phyloP scores from a whole-genome alignment of 2,329 filamentous ascomycete genomes.

The Anisogramma anomala region DNA sequence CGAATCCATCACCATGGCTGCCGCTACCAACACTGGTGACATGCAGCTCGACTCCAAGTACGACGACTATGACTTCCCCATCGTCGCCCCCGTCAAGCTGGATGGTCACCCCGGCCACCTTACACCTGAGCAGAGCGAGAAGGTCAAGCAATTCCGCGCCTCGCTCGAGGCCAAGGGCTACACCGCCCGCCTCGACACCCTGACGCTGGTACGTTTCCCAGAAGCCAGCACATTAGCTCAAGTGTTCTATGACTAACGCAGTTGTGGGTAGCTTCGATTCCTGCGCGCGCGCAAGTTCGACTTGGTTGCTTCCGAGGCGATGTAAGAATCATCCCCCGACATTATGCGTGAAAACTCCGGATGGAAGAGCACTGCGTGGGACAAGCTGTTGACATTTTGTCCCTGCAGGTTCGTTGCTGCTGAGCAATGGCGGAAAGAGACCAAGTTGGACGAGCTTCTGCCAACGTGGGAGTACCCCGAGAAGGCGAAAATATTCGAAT shows the following conservation, averaged over 20 bases:
- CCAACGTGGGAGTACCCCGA: slow-evolving; percentile 78
- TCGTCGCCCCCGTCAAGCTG: slow-evolving; percentile 55
- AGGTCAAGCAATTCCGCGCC: slow-evolving; percentile 73
- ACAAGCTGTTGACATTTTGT: slow-evolving; percentile 2
- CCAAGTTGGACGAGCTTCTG: slow-evolving; percentile 70
- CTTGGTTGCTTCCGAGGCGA: slow-evolving; percentile 69
- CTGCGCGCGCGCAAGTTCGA: slow-evolving; percentile 93
- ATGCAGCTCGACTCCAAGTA: slow-evolving; percentile 75
- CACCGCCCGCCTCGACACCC: slow-evolving; percentile 76
- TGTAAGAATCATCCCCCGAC: slow-evolving; percentile 47
- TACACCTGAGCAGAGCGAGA: slow-evolving; percentile 75
- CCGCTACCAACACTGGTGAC: slow-evolving; percentile 19
- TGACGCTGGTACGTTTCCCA: slow-evolving; percentile 61
- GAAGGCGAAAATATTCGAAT: slow-evolving; percentile 72
- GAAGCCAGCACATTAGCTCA: too few relatives aligned
- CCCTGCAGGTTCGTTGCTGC: slow-evolving; percentile 68
- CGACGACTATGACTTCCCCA: slow-evolving; percentile 91
- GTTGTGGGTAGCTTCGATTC: slow-evolving; percentile 58
- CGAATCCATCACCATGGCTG: slow-evolving; percentile 17
- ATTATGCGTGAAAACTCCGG: background rate
- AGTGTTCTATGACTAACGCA: slow-evolving; percentile 13
- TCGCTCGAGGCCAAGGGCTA: slow-evolving; percentile 75
- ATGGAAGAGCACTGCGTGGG: background rate
- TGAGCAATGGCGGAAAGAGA: slow-evolving; percentile 85
- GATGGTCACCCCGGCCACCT: slow-evolving; percentile 81